These are phyloP conservation scores for Candida sojae DNA, from an alignment of 1,139 yeast genomes.

Conservation along the genomic window DNA sequence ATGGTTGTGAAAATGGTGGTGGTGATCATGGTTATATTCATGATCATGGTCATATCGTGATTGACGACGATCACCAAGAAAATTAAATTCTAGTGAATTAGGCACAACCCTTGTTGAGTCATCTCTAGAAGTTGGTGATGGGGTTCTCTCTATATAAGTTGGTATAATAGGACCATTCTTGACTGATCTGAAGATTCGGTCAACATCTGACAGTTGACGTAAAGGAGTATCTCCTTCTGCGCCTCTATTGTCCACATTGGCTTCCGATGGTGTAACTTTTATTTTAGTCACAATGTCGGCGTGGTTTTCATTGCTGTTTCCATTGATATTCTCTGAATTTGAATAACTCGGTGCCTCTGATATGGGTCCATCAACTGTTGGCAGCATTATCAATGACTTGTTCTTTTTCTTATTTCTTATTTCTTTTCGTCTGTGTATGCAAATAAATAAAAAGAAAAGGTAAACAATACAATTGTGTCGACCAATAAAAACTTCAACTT, in stretches of 20 bases:
- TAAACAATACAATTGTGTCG: no score
- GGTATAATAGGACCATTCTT: slow-evolving; percentile 3
- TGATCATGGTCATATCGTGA: slow-evolving; percentile 28
- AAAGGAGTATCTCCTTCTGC: slow-evolving; percentile 1
- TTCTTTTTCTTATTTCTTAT: background rate
- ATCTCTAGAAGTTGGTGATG: slow-evolving; percentile 10
- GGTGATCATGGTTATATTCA: background rate
- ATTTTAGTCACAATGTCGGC: background rate
- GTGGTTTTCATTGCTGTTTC: background rate
- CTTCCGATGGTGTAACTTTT: slow-evolving; percentile 1
- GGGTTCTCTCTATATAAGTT: background rate
- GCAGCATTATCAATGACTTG: slow-evolving; percentile 1
- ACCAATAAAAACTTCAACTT: no score
- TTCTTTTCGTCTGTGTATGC: background rate
- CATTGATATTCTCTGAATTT: background rate
- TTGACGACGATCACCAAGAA: slow-evolving; percentile 25
- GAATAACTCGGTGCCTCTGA: background rate
- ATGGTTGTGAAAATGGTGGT: slow-evolving; percentile 14
- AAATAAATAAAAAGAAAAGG: no score
- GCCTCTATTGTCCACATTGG: background rate
- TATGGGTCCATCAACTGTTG: background rate
- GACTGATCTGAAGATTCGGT: slow-evolving; percentile 8
- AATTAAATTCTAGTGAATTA: slow-evolving; percentile 31
- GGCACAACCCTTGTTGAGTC: slow-evolving; percentile 26
- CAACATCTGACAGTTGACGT: slow-evolving; percentile 7